These are phyloP conservation scores for Blechomonas ayalai DNA, from an alignment of 208 protist genomes.

Conservation along the genomic window DNA sequence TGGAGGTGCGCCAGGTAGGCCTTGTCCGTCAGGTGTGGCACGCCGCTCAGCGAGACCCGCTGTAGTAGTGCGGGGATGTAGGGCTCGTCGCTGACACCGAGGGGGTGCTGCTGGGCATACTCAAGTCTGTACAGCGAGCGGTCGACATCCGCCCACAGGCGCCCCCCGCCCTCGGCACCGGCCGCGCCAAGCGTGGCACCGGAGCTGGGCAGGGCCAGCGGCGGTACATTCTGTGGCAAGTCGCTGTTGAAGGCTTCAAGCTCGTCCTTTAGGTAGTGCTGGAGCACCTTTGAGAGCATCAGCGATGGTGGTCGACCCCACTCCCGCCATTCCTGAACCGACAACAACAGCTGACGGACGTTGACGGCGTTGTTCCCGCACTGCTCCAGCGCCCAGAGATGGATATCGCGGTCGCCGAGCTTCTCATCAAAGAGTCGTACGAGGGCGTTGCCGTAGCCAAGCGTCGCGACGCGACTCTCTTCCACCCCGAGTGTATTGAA, in stretches of 20 bases:
- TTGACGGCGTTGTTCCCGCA: slow-evolving; percentile 31
- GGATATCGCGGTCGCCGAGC: slow-evolving; percentile 45
- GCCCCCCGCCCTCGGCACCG: slow-evolving; percentile 11
- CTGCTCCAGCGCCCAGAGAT: slow-evolving; percentile 59
- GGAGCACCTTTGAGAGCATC: slow-evolving; percentile 45
- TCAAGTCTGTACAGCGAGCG: slow-evolving; percentile 45
- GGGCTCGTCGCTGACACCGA: slow-evolving; percentile 43
- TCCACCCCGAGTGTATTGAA: slow-evolving; percentile 60
- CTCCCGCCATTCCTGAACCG: slow-evolving; percentile 78
- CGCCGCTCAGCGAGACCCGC: slow-evolving; percentile 19
- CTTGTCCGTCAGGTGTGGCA: slow-evolving; percentile 11
- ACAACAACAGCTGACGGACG: slow-evolving; percentile 57
- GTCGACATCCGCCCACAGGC: slow-evolving; percentile 67
- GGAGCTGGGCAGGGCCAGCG: slow-evolving; percentile 24
- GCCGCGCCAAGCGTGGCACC: background rate
- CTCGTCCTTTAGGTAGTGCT: slow-evolving; percentile 61
- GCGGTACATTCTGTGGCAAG: slow-evolving; percentile 52
- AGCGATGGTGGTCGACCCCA: slow-evolving; percentile 61
- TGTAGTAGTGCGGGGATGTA: slow-evolving; percentile 66
- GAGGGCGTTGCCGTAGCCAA: slow-evolving; percentile 57
- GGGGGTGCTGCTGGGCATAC: slow-evolving; percentile 21
- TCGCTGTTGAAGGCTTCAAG: slow-evolving; percentile 65
- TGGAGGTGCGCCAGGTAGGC: slow-evolving; percentile 37
- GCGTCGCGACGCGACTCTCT: slow-evolving; percentile 29
- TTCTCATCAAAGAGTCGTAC: slow-evolving; percentile 82